Evolutionary conservation across 257 asterid species (phyloP), one percentile per base, ranked within the genome.

Genomic region (Avicennia marina): DNA sequence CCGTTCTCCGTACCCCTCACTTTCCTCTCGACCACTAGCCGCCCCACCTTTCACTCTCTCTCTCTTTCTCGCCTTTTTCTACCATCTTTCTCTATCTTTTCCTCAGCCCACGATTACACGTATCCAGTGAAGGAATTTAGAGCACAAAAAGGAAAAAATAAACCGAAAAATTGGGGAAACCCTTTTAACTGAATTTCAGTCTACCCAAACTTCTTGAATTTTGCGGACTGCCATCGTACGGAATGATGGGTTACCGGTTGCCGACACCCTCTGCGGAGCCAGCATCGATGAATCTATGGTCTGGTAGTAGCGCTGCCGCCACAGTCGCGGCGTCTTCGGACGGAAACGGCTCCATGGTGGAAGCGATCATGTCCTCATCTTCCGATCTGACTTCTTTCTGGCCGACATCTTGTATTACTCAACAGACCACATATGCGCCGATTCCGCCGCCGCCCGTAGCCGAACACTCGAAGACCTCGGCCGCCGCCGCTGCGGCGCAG

Each of bases 381-480:
- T 69, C 85, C 63, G 84, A 78, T 78, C 73, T 56, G 41, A 31
- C 62, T 20, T 72, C 79, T 17, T 64, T 69, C 62, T 73, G 80
- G 78, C 63, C 74, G 36, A 1, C 46, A 13, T 46, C 77, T 34
- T 1, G 21, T 17, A 38, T 13, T 4, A 24, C 54, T n/a, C 74
- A 38, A 31, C 67, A 27, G 20, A 39, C 62, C 47, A 48, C 51
- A 7, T 55, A 42, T 20, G 54, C 62, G 22, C 57, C 60, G 4
- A 29, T 68, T 9, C 62, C 13, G 11, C 58, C 46, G 16, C 80
- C 70, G 22, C 71, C 55, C 2, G 8, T 53, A 24, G 50, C 47
- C 0, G 75, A 63, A 49, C 39, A 44, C 22, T 1, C 45, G 62
- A 39, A 11, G 42, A 11, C 24, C 65, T 19, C 31, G 0, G n/a